Conservation (phyloP, 208 protist genomes). For the Leishmania braziliensis region DNA sequence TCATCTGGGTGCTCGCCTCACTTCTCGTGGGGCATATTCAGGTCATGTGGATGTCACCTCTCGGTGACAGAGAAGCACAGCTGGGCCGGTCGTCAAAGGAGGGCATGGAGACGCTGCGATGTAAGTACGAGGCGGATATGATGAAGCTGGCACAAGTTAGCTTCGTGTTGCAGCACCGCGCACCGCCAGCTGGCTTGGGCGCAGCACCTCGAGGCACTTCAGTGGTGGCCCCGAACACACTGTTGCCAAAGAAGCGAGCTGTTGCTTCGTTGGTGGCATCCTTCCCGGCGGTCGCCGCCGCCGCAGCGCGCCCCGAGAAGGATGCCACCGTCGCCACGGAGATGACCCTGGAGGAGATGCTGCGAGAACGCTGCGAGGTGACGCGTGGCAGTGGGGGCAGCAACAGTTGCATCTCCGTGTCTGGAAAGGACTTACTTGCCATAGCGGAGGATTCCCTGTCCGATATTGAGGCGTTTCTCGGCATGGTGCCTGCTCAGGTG, state of each 20-base stretch:
- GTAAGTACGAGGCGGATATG: constrained; percentile 20
- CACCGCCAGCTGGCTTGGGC: not conserved
- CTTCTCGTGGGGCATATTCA: constrained; percentile 29
- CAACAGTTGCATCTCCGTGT: not conserved
- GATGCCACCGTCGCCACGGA: not conserved
- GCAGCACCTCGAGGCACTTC: constrained; percentile 5
- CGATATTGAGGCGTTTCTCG: constrained; percentile 32
- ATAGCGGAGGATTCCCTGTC: constrained; percentile 24
- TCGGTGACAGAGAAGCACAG: not conserved
- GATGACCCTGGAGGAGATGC: constrained; percentile 21
- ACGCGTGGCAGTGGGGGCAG: not conserved
- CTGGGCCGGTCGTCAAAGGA: constrained; percentile 1
- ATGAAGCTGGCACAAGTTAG: constrained; percentile 18
- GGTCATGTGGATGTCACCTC: constrained; percentile 5
- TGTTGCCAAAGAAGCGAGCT: constrained; percentile 19
- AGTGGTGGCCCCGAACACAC: constrained; percentile 18
- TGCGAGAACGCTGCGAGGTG: constrained; percentile 13
- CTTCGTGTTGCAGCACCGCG: not conserved
- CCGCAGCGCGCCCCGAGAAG: not conserved
- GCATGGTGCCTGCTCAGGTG: constrained; percentile 18
- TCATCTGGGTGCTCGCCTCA: constrained; percentile 27
- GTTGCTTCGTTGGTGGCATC: not conserved
- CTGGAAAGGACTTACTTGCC: not conserved
- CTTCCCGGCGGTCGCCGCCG: not conserved
- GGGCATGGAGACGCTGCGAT: constrained; percentile 14